A percentile compares a stretch with the other conserved stretches of the same genome.
Conservation (phyloP, 1,284 basidiomycete genomes). For the Phaffia rhodozyma region DNA sequence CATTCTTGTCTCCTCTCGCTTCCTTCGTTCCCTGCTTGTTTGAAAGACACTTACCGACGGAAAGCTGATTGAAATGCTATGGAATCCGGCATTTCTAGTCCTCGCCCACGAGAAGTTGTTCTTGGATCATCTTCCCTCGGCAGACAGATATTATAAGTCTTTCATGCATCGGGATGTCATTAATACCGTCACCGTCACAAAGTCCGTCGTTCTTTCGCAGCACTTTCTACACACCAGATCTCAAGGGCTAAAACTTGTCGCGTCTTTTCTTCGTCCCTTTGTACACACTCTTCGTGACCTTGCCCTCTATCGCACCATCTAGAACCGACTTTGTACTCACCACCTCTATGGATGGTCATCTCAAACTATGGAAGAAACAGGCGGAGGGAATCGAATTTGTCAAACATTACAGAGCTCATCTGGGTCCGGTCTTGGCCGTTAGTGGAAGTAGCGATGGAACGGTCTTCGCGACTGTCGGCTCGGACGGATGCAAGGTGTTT, state of each 20-base stretch:
- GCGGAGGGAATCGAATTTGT: constrained; percentile 83
- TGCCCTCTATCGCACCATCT: not conserved
- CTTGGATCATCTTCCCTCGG: constrained; percentile 78
- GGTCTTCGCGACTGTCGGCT: constrained; percentile 76
- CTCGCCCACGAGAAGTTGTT: constrained; percentile 70
- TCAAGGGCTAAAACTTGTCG: not conserved
- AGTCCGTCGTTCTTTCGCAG: constrained; percentile 27
- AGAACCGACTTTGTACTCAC: constrained; percentile 91
- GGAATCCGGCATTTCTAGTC: constrained; percentile 34
- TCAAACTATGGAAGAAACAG: constrained; percentile 99
- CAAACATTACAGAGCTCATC: constrained; percentile 85
- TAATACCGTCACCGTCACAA: constrained; percentile 75
- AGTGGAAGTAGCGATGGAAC: constrained; percentile 87
- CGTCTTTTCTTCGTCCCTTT: constrained; percentile 16
- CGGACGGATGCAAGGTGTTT: constrained; percentile 76
- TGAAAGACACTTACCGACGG: not conserved
- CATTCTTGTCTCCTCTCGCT: not conserved
- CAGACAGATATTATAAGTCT: constrained; percentile 90
- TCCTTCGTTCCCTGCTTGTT: not conserved
- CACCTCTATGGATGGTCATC: constrained; percentile 84
- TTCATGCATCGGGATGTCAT: constrained; percentile 96
- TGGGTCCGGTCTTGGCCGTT: constrained; percentile 64
- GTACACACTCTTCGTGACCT: not conserved
- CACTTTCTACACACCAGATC: not conserved
- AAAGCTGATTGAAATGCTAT: not conserved